These are phyloP conservation scores for Danielia reshetovae DNA, from an alignment of 805 yeast genomes.

Conservation along the genomic window DNA sequence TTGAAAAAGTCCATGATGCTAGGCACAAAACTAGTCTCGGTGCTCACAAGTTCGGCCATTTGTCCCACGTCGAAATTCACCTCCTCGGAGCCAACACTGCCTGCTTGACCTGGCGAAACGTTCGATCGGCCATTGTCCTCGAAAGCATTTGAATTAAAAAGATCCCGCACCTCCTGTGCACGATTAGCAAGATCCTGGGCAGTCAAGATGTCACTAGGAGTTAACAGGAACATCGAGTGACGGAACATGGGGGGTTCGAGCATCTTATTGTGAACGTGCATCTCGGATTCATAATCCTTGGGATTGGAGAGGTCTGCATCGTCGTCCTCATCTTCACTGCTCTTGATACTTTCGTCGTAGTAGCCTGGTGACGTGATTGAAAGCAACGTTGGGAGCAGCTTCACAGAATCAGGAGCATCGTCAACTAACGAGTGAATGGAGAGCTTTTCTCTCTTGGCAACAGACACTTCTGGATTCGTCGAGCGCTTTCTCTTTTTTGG, in stretches of 20 bases:
- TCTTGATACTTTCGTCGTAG: constrained; percentile 14
- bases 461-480: neutral
- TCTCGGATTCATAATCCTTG: neutral
- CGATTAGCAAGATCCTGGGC: constrained; percentile 5
- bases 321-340: constrained; percentile 6
- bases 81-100: constrained; percentile 5
- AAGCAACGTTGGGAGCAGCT: constrained; percentile 11
- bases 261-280: neutral
- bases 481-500: neutral
- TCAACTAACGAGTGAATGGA: constrained; percentile 11
- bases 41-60: constrained; percentile 14
- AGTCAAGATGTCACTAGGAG: constrained; percentile 1
- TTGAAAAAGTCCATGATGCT: constrained; percentile 11
- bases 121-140: neutral
- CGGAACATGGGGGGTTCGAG: neutral
- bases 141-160: neutral
- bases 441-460: constrained; percentile 2
- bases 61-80: constrained; percentile 15
- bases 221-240: neutral
- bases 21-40: constrained; percentile 13
- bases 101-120: neutral
- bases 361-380: constrained; percentile 17
- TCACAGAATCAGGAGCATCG: constrained; percentile 11
- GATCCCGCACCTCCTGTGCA: constrained; percentile 1
- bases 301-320: neutral